Evolutionary conservation across 345 rosid genomes (phyloP), one percentile per base, ranked within the genome.

Genomic region (Zanthoxylum bungeanum): DNA sequence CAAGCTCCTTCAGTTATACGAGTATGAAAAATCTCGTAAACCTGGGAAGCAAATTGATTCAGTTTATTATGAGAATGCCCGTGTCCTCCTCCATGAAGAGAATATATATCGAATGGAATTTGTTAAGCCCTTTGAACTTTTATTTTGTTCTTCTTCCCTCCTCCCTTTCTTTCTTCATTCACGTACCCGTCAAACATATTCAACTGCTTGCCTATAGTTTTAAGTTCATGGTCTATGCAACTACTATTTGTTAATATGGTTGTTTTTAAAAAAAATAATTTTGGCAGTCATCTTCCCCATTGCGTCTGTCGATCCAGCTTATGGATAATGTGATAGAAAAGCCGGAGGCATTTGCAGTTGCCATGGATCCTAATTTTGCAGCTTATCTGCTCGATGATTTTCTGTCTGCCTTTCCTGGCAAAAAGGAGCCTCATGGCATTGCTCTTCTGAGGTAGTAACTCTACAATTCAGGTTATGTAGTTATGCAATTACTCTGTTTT

Each of bases 41-140:
- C 75, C 75, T 64, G 85, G 83, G 69, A 92, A 78, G 77, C 83
- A 74, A 27, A 69, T 85, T 49, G 94, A 92, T 75, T 83, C 87
- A 1, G 93, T 91, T 37, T 92, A 95, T 77, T 81, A 84, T 60
- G 97, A 91, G 79, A 95, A 92, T 79, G 88, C 88, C 5, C 89
- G 96, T 44, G 89, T 88, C 71, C 88, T 95, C 14, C 91, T 95
- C 27, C 98, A 89, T 17, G 98, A 95, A 59, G 99, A 95, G 72
- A 91, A 89, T 69, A 86, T 95, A 47, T 92, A 95, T 76, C 88
- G 96, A 62, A 64, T 95, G 79, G 91, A 87, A 86, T 88, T 83
- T 71, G 99, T 95, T 53, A 80, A 88, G 97, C 77, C 52, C 57
- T 27, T n/a, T n/a, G n/a, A 62, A 36, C 64, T 66, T 12, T 58